Percentiles rank a stretch among this genome's conserved stretches.
Conservation (phyloP, 2,329 filamentous ascomycete species). For the Sclerotiophoma versabilis region DNA sequence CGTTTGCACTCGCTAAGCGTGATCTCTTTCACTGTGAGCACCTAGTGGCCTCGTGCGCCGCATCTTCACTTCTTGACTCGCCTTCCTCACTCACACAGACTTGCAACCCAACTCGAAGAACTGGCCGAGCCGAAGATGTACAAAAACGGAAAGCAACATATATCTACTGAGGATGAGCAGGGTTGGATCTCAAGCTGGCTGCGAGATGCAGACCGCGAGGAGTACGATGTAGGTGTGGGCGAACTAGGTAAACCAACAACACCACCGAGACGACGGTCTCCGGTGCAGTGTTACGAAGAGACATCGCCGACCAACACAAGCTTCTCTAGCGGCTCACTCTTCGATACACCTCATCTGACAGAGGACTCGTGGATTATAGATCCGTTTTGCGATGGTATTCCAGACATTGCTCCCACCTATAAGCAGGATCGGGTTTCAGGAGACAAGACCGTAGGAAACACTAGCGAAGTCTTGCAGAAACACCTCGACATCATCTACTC, state of each 20-base stretch:
- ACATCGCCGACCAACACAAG: conserved; percentile 5
- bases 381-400: not conserved
- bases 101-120: not conserved
- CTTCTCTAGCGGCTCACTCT: not conserved
- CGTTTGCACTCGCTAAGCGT: too few relatives aligned
- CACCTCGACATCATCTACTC: not conserved
- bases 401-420: not conserved
- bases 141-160: not conserved
- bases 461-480: not conserved
- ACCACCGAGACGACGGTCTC: not conserved
- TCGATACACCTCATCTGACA: not conserved
- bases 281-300: not conserved
- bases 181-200: conserved; percentile 4
- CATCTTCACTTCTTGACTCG: too few relatives aligned
- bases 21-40: too few relatives aligned
- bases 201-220: not conserved
- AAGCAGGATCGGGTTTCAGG: not conserved
- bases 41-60: too few relatives aligned
- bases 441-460: not conserved
- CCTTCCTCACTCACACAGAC: not conserved
- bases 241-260: not conserved
- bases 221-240: not conserved
- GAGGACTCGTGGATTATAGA: not conserved
- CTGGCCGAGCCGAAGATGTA: not conserved
- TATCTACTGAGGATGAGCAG: not conserved